Percentiles rank a stretch among this genome's conserved stretches.
phyloP scores from a whole-genome alignment of 768 basidiomycete genomes.

The Macrolepiota fuliginosa region DNA sequence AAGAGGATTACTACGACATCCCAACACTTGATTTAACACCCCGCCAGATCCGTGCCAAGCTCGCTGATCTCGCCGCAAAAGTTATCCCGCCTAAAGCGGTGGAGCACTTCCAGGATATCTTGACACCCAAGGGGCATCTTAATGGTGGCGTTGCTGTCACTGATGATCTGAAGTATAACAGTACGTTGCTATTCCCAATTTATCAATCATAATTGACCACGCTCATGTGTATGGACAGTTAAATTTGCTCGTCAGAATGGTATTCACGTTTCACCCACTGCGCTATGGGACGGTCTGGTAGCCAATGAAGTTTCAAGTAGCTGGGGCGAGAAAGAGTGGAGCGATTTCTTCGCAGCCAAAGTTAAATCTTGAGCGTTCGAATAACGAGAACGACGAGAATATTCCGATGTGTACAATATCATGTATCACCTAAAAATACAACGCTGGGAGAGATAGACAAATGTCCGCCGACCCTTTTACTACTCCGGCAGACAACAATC shows the following conservation, averaged over 20 bases:
- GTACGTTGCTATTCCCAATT: constrained; percentile 49
- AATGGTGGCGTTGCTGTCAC: constrained; percentile 86
- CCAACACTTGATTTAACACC: constrained; percentile 66
- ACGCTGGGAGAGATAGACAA: neutral
- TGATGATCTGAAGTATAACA: constrained; percentile 85
- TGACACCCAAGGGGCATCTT: constrained; percentile 57
- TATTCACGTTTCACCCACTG: constrained; percentile 88
- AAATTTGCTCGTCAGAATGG: constrained; percentile 90
- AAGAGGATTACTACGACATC: constrained; percentile 79
- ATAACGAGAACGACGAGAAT: neutral
- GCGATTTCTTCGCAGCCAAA: constrained; percentile 63
- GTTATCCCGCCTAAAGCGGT: constrained; percentile 51
- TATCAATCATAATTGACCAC: neutral
- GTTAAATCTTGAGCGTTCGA: constrained; percentile 34
- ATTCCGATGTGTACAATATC: constrained; percentile 5
- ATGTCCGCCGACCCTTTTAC: neutral
- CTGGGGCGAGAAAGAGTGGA: constrained; percentile 84
- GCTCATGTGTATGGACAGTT: constrained; percentile 46
- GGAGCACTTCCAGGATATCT: constrained; percentile 55
- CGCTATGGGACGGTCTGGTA: constrained; percentile 72
- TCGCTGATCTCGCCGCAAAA: constrained; percentile 55
- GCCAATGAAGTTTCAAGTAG: constrained; percentile 74
- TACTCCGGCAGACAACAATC: neutral
- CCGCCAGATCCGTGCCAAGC: constrained; percentile 70
- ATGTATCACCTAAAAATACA: neutral